Evolutionary conservation across 345 rosid genomes (phyloP).

Genomic region (Zanthoxylum bungeanum): DNA sequence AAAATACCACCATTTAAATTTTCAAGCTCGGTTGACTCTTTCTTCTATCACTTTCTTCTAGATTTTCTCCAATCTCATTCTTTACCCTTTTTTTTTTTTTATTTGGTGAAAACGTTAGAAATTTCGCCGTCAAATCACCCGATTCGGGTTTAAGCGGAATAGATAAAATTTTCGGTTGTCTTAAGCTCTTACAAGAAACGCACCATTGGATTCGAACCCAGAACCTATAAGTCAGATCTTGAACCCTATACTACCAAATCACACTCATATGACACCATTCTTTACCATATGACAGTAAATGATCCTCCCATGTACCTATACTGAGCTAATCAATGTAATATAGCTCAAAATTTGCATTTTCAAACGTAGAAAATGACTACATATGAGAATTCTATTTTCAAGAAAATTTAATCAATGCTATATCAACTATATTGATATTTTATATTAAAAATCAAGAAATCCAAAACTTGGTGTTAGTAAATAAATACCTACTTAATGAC

Average conservation of each 20-base stretch:
- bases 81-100: too few relatives aligned
- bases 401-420: not conserved
- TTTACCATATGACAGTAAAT: not conserved
- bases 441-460: not conserved
- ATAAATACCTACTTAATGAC: not conserved
- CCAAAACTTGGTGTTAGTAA: not conserved
- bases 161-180: too few relatives aligned
- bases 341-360: not conserved
- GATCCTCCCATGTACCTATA: too few relatives aligned
- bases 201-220: too few relatives aligned
- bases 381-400: not conserved
- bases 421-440: not conserved
- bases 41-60: conserved; percentile 13
- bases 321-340: not conserved
- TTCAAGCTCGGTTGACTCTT: conserved; percentile 7
- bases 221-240: too few relatives aligned
- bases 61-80: not conserved
- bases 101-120: too few relatives aligned
- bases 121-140: too few relatives aligned
- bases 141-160: too few relatives aligned
- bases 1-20: conserved; percentile 5
- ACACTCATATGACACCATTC: too few relatives aligned
- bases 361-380: not conserved
- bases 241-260: too few relatives aligned
- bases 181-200: too few relatives aligned